These are phyloP conservation scores for Metschnikowia anglica DNA, from an alignment of 805 yeast species.

Conservation along the genomic window DNA sequence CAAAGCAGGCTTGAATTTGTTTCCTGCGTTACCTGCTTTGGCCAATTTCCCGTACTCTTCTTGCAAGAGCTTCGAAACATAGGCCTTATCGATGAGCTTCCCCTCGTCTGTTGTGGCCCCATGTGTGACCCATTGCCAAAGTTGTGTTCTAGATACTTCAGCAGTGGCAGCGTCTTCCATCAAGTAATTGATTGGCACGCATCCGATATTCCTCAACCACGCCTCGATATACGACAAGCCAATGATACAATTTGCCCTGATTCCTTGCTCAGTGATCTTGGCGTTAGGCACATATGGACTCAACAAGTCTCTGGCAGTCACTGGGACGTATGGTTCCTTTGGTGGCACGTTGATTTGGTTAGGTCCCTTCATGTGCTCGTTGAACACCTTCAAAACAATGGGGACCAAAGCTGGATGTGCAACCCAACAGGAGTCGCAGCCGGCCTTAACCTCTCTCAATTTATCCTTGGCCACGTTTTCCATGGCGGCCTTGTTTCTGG, in stretches of 20 bases:
- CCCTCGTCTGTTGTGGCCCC: conserved; percentile 61
- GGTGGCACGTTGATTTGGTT: conserved; percentile 66
- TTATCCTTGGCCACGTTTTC: conserved; percentile 73
- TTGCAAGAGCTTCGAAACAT: conserved; percentile 54
- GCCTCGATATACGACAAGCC: conserved; percentile 83
- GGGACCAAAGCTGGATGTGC: conserved; percentile 83
- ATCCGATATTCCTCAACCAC: conserved; percentile 80
- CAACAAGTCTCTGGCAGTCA: conserved; percentile 57
- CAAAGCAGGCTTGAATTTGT: conserved; percentile 69
- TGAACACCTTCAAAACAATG: conserved; percentile 69
- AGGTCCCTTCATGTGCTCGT: conserved; percentile 78
- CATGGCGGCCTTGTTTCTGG: conserved; percentile 64
- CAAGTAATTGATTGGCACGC: conserved; percentile 80
- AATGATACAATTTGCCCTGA: conserved; percentile 67
- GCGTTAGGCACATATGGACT: conserved; percentile 64
- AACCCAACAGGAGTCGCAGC: conserved; percentile 89
- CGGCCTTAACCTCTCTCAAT: conserved; percentile 71
- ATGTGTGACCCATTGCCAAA: conserved; percentile 82
- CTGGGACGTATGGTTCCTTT: conserved; percentile 48
- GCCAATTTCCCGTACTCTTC: conserved; percentile 59
- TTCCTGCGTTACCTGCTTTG: conserved; percentile 50
- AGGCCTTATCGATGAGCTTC: conserved; percentile 56
- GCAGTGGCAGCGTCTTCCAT: conserved; percentile 94
- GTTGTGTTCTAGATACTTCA: conserved; percentile 79
- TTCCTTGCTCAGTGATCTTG: conserved; percentile 67